A percentile compares a stretch with the other conserved stretches of the same genome.
These are phyloP conservation scores for Tetraselmis striata DNA, from an alignment of 139 green algal species.

Conservation along the genomic window DNA sequence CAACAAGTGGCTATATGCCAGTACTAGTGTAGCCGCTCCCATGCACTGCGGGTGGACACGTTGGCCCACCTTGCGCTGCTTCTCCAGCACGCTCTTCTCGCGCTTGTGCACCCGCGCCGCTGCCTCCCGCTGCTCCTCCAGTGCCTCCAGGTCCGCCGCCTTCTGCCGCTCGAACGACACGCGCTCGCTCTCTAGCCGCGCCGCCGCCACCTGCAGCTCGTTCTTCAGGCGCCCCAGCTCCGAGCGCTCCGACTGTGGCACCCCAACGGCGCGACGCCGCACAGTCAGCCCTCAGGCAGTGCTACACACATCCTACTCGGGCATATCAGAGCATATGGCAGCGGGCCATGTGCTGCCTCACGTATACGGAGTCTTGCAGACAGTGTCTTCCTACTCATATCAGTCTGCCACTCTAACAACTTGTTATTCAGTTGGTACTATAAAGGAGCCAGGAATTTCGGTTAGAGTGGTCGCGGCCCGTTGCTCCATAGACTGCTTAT, in stretches of 20 bases:
- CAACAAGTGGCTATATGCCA: neutral
- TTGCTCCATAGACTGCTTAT: too few relatives aligned
- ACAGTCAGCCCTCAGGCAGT: too few relatives aligned
- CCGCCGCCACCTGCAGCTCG: conserved; percentile 51
- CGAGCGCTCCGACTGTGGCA: conserved; percentile 29
- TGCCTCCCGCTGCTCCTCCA: conserved; percentile 41
- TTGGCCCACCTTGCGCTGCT: conserved; percentile 39
- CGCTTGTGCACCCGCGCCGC: conserved; percentile 46
- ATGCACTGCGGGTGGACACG: conserved; percentile 21
- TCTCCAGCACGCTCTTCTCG: conserved; percentile 65
- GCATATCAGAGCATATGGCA: too few relatives aligned
- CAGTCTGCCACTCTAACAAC: too few relatives aligned
- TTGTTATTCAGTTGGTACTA: too few relatives aligned
- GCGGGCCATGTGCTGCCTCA: too few relatives aligned
- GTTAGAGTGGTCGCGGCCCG: too few relatives aligned
- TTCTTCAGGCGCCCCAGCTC: conserved; percentile 37
- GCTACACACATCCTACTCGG: too few relatives aligned
- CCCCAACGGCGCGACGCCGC: too few relatives aligned
- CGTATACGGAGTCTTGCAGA: too few relatives aligned
- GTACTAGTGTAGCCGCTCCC: neutral
- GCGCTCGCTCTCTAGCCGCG: conserved; percentile 50
- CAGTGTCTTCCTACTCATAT: too few relatives aligned
- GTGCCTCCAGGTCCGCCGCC: conserved; percentile 35
- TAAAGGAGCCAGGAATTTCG: too few relatives aligned
- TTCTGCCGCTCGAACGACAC: conserved; percentile 49